Evolutionary conservation across 2,329 filamentous ascomycete genomes (phyloP).

Genomic region (Cadophora sp.): DNA sequence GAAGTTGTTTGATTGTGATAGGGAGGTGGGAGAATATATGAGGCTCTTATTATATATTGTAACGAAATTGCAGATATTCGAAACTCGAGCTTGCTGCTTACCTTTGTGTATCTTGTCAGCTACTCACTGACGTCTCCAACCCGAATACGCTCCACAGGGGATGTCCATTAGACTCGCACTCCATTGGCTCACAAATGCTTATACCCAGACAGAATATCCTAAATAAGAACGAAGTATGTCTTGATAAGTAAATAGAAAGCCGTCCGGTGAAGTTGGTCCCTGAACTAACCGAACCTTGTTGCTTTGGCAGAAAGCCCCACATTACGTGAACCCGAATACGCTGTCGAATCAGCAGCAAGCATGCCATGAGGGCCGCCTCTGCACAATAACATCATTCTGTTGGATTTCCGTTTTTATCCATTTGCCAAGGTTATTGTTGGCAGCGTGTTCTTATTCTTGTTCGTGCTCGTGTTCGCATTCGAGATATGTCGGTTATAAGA

Average conservation of each 20-base stretch:
- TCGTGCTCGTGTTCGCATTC: conserved; percentile 14
- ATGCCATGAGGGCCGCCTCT: background rate
- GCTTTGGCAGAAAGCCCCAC: conserved; percentile 5
- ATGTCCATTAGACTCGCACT: background rate
- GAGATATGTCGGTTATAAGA: background rate
- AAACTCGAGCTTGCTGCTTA: background rate
- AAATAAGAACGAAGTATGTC: background rate
- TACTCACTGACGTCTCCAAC: too few relatives aligned
- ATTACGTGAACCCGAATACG: conserved; percentile 1
- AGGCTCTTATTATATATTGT: conserved; percentile 1
- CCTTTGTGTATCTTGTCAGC: background rate
- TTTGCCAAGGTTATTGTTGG: background rate
- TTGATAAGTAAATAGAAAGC: background rate
- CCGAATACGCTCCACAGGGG: conserved; percentile 1
- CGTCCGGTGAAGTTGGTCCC: background rate
- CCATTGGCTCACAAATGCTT: background rate
- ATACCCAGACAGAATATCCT: background rate
- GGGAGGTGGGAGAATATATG: too few relatives aligned
- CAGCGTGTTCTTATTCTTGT: conserved; percentile 12
- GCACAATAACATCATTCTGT: too few relatives aligned
- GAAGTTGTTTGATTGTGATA: background rate
- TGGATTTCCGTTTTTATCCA: too few relatives aligned
- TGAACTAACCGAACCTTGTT: background rate
- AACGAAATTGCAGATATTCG: background rate
- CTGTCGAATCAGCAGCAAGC: background rate